These are phyloP conservation scores for Paratinospora sagittata DNA, from an alignment of 164 flowering plant genomes.

Conservation along the genomic window DNA sequence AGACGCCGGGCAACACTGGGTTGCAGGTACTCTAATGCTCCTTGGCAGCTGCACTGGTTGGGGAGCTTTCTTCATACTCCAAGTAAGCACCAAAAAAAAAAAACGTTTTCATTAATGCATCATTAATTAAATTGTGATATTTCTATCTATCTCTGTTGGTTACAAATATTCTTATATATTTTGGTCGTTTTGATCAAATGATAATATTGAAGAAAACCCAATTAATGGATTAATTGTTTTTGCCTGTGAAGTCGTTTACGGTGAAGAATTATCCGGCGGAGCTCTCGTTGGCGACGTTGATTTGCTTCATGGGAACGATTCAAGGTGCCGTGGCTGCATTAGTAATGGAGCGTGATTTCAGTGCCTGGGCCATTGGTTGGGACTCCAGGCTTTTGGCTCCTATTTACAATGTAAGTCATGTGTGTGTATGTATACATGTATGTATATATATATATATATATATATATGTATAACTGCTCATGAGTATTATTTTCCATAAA, in stretches of 20 bases:
- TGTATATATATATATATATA: too few species aligned
- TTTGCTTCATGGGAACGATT: conserved; percentile 65
- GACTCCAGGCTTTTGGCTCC: conserved; percentile 78
- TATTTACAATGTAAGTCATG: conserved; percentile 68
- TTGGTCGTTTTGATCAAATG: too few species aligned
- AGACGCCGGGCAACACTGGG: conserved; percentile 43
- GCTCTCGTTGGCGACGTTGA: conserved; percentile 60
- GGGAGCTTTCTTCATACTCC: conserved; percentile 74
- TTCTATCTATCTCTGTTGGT: background rate
- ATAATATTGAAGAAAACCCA: too few species aligned
- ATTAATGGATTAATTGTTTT: background rate
- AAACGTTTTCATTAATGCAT: background rate
- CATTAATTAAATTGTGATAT: background rate
- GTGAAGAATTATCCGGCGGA: conserved; percentile 72
- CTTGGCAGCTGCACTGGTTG: conserved; percentile 50
- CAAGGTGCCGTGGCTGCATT: conserved; percentile 54
- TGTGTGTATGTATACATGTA: too few species aligned
- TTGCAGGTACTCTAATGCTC: conserved; percentile 63
- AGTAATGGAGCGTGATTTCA: conserved; percentile 48
- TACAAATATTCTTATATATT: too few species aligned
- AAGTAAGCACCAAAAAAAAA: conserved; percentile 32
- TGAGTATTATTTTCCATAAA: too few species aligned
- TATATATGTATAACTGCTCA: background rate
- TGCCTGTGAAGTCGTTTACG: conserved; percentile 49
- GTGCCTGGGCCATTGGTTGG: conserved; percentile 69